Evolutionary conservation across 371 early-diverging fungal genomes (phyloP).

Genomic region (Rhizopus microsporus): DNA sequence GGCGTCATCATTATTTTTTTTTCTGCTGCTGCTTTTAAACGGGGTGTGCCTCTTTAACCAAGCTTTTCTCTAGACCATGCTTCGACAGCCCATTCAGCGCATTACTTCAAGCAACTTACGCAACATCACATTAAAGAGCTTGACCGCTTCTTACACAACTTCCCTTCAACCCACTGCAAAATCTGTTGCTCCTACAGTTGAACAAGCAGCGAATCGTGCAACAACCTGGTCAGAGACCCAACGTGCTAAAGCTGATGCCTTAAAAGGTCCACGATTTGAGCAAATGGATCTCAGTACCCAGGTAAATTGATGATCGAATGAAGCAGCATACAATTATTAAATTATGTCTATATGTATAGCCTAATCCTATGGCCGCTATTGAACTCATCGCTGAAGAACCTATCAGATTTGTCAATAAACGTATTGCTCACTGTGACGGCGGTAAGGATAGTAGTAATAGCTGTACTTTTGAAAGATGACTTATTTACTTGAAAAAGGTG

Average conservation of each 20-base stretch:
- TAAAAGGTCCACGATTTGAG: conserved; percentile 87
- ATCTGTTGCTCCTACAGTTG: conserved; percentile 29
- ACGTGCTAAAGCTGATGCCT: conserved; percentile 67
- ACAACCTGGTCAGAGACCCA: conserved; percentile 81
- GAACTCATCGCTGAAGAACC: conserved; percentile 91
- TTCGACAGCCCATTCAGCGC: conserved; percentile 30
- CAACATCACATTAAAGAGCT: conserved; percentile 15
- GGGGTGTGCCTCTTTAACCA: conserved; percentile 1
- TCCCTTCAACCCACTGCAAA: conserved; percentile 40
- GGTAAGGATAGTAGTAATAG: conserved; percentile 46
- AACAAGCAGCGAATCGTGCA: conserved; percentile 79
- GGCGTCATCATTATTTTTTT: neutral
- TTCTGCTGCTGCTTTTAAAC: neutral
- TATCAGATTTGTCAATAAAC: conserved; percentile 70
- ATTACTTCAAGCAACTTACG: conserved; percentile 7
- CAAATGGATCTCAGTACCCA: conserved; percentile 83
- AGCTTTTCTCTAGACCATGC: conserved; percentile 12
- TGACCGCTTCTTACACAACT: conserved; percentile 34
- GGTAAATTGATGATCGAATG: conserved; percentile 47
- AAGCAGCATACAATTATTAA: neutral
- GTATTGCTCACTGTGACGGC: conserved; percentile 88
- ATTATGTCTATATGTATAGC: conserved; percentile 52
- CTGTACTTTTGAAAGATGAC: conserved; percentile 4
- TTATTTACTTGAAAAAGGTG: conserved; percentile 51
- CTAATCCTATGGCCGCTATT: conserved; percentile 88